These are phyloP conservation scores for Bruguiera parviflora DNA, from an alignment of 345 rosid species.

Conservation along the genomic window DNA sequence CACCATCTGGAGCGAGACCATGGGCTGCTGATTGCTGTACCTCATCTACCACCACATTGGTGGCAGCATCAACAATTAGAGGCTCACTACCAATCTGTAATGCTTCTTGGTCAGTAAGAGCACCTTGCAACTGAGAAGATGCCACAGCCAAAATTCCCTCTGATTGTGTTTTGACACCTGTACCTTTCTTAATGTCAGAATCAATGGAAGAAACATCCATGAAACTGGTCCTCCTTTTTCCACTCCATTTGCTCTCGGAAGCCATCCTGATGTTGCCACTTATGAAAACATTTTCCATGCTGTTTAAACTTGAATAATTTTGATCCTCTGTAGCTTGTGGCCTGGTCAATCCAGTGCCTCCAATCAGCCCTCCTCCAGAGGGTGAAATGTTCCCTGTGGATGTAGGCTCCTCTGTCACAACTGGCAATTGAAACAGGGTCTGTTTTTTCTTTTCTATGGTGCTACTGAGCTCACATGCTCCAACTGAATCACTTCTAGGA, in stretches of 20 bases:
- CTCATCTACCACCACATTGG: background rate
- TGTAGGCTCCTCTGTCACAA: background rate
- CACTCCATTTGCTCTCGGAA: background rate
- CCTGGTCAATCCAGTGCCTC: constrained; percentile 8
- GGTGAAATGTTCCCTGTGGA: background rate
- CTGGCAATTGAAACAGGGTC: background rate
- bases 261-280: constrained; percentile 12
- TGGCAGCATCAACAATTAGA: background rate
- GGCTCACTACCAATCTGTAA: background rate
- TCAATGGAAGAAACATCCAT: background rate
- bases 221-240: constrained; percentile 1
- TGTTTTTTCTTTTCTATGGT: constrained; percentile 16
- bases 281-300: constrained; percentile 7
- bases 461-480: constrained; percentile 1
- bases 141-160: constrained; percentile 8
- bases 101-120: constrained; percentile 11
- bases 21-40: background rate
- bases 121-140: background rate
- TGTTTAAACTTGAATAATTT: constrained; percentile 5
- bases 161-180: background rate
- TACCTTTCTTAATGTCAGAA: constrained; percentile 6
- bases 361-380: constrained; percentile 1
- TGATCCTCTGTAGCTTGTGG: constrained; percentile 13
- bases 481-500: constrained; percentile 5
- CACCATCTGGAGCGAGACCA: background rate